Evolutionary conservation across 2,329 filamentous ascomycete species (phyloP).

Genomic region (Scortechinia acanthostroma): DNA sequence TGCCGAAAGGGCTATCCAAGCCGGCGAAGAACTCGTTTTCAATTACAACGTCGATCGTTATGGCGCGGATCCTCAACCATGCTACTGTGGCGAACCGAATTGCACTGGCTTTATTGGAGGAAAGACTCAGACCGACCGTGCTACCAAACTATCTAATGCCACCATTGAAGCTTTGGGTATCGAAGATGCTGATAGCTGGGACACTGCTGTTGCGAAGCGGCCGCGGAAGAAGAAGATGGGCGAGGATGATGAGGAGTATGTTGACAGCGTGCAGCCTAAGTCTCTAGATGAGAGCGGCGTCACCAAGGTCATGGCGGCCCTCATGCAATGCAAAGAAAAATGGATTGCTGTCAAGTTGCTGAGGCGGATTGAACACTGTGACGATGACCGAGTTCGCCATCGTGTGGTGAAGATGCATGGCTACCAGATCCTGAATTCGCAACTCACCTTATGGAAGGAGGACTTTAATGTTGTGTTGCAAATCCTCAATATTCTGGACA

Average conservation of each 20-base stretch:
- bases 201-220: slow-evolving; percentile 81
- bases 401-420: slow-evolving; percentile 93
- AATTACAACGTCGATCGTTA: slow-evolving; percentile 99
- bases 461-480: slow-evolving; percentile 86
- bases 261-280: slow-evolving; percentile 78
- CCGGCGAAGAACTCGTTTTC: slow-evolving; percentile 92
- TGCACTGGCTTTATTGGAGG: slow-evolving; percentile 95
- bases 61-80: slow-evolving; percentile 90
- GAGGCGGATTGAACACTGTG: slow-evolving; percentile 76
- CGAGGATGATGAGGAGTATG: slow-evolving; percentile 91
- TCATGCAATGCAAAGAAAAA: slow-evolving; percentile 98
- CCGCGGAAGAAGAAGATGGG: slow-evolving; percentile 84
- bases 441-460: slow-evolving; percentile 77
- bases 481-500: slow-evolving; percentile 80
- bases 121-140: slow-evolving; percentile 92
- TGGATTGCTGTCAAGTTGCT: slow-evolving; percentile 97
- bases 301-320: slow-evolving; percentile 88
- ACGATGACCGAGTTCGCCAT: slow-evolving; percentile 80
- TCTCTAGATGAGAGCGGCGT: slow-evolving; percentile 76
- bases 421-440: slow-evolving; percentile 87
- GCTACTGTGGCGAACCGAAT: slow-evolving; percentile 90
- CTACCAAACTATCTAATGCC: slow-evolving; percentile 80
- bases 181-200: slow-evolving; percentile 83
- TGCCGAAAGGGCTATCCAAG: slow-evolving; percentile 73
- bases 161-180: slow-evolving; percentile 94